These are phyloP conservation scores for Heterobasidion parviporum DNA, from an alignment of 1,284 basidiomycete species.

Conservation along the genomic window DNA sequence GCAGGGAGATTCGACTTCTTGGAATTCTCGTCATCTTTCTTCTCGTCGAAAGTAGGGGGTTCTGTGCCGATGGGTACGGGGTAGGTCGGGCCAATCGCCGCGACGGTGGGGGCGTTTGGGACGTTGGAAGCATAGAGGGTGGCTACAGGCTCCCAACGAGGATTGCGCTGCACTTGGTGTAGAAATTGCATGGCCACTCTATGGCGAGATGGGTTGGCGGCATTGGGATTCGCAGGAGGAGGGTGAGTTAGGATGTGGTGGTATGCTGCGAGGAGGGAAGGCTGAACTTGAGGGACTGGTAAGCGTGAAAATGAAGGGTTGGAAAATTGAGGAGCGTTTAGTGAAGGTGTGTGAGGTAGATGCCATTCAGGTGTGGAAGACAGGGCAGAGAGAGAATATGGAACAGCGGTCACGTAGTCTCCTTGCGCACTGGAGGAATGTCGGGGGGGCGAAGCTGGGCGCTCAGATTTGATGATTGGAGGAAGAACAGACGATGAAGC, in stretches of 20 bases:
- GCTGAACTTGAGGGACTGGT: slow-evolving; percentile 45
- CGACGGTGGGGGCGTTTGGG: slow-evolving; percentile 50
- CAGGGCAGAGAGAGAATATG: slow-evolving; percentile 62
- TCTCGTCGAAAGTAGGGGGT: slow-evolving; percentile 9
- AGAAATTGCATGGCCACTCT: slow-evolving; percentile 63
- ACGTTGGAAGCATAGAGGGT: slow-evolving; percentile 49
- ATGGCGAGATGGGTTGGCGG: slow-evolving; percentile 52
- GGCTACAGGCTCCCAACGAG: slow-evolving; percentile 61
- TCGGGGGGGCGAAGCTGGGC: slow-evolving; percentile 22
- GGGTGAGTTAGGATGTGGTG: slow-evolving; percentile 66
- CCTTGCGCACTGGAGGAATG: slow-evolving; percentile 39
- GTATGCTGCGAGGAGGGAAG: slow-evolving; percentile 56
- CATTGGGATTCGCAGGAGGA: slow-evolving; percentile 30
- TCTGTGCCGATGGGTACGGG: slow-evolving; percentile 32
- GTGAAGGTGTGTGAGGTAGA: slow-evolving; percentile 35
- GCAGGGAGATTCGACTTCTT: slow-evolving; percentile 18
- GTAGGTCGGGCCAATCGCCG: slow-evolving; percentile 46
- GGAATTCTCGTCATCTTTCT: slow-evolving; percentile 14
- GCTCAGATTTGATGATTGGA: slow-evolving; percentile 20
- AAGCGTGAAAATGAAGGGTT: slow-evolving; percentile 17
- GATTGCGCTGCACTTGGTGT: slow-evolving; percentile 40
- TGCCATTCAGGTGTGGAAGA: slow-evolving; percentile 56
- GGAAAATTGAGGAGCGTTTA: slow-evolving; percentile 18
- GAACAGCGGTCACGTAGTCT: slow-evolving; percentile 61
- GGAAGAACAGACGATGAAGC: slow-evolving; percentile 15